phyloP scores from a whole-genome alignment of 208 protist genomes.

The Spongospora subterranea region DNA sequence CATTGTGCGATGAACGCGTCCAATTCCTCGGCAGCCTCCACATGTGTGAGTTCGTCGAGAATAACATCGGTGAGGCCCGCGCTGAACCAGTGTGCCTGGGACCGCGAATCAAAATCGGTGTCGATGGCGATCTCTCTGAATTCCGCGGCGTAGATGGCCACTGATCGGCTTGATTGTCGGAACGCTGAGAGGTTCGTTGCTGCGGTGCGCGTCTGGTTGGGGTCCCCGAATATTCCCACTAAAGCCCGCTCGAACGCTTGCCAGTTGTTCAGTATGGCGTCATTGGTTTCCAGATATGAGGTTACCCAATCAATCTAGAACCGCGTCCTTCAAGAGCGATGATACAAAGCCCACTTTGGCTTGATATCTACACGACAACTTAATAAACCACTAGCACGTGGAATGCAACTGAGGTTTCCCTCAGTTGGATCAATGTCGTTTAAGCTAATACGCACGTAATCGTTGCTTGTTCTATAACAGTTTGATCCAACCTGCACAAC shows the following conservation, averaged over 20 bases:
- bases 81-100: no score
- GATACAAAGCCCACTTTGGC: not conserved
- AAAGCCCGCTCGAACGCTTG: not conserved
- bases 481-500: no score
- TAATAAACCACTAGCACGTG: no score
- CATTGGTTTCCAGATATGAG: not conserved
- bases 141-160: not conserved
- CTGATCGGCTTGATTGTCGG: not conserved
- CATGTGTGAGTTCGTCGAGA: no score
- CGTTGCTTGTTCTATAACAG: no score
- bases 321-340: not conserved
- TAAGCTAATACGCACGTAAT: no score
- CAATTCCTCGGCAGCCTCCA: no score
- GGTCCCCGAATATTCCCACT: not conserved
- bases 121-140: not conserved
- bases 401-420: no score
- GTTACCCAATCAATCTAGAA: not conserved
- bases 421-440: no score
- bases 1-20: no score
- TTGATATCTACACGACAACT: no score
- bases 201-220: not conserved
- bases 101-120: not conserved
- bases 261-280: not conserved
- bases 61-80: no score
- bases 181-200: not conserved